These are phyloP conservation scores for Amphibolis antarctica DNA, from an alignment of 106 monocot genomes.

Conservation along the genomic window DNA sequence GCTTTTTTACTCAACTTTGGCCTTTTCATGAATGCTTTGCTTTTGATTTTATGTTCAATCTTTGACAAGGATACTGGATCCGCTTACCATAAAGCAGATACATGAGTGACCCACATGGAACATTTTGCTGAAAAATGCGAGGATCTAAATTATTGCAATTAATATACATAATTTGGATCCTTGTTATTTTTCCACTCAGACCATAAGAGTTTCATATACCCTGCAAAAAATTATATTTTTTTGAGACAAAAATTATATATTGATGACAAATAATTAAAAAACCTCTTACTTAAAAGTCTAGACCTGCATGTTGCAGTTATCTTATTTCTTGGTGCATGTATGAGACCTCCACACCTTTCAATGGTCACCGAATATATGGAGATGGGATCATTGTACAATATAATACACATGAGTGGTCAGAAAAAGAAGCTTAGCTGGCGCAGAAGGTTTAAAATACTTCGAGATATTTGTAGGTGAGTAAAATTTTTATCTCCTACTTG, in stretches of 20 bases:
- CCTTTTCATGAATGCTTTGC: no score
- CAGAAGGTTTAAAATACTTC: slow-evolving; percentile 78
- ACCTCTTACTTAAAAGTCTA: not conserved
- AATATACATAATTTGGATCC: no score
- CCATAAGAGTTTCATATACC: no score
- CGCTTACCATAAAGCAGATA: no score
- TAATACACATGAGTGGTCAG: slow-evolving; percentile 93
- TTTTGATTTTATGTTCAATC: no score
- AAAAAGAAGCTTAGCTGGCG: slow-evolving; percentile 97
- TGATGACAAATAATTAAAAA: not conserved
- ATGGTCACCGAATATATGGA: slow-evolving; percentile 97
- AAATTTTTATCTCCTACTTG: not conserved
- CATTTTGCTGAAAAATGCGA: no score
- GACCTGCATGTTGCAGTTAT: slow-evolving; percentile 47
- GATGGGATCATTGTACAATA: slow-evolving; percentile 86
- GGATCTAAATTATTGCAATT: no score
- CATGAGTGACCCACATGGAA: no score
- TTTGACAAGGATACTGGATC: no score
- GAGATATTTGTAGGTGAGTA: slow-evolving; percentile 90
- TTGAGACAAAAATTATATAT: not conserved
- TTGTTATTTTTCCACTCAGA: no score
- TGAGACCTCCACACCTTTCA: slow-evolving; percentile 87
- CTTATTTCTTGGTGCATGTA: slow-evolving; percentile 88
- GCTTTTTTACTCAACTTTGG: no score
- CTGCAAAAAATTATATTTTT: not conserved